Percentiles rank a stretch among this genome's conserved stretches.
Conservation (phyloP, 768 basidiomycete genomes). For the Brasilioporus rufonigricans region DNA sequence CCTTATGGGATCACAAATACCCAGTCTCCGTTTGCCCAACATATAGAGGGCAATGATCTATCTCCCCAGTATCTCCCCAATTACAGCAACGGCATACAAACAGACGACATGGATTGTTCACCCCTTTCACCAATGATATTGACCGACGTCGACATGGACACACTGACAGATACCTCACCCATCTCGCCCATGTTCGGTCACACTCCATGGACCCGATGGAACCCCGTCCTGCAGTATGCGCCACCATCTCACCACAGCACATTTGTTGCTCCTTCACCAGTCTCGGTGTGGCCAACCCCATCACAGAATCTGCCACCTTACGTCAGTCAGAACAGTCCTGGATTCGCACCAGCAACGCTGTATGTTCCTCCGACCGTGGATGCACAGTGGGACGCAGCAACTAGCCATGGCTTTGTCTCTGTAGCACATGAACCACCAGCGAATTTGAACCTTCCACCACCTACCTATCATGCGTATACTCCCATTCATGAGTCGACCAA, state of each 20-base stretch:
- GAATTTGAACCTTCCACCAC: neutral
- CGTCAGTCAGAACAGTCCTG: neutral
- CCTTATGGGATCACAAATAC: neutral
- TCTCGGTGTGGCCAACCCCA: neutral
- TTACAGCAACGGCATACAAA: neutral
- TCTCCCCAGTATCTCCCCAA: neutral
- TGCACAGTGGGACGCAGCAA: neutral
- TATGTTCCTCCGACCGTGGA: neutral
- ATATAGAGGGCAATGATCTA: neutral
- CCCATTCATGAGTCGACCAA: neutral
- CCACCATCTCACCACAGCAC: neutral
- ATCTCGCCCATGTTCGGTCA: neutral
- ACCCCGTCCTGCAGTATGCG: neutral
- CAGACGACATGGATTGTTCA: slow-evolving; percentile 15
- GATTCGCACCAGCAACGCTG: neutral
- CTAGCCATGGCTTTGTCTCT: neutral
- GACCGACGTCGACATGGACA: slow-evolving; percentile 14
- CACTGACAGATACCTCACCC: slow-evolving; percentile 1
- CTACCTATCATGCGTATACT: neutral
- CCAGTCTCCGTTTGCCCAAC: neutral
- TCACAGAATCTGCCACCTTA: neutral
- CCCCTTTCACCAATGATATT: slow-evolving; percentile 2
- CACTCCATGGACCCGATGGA: slow-evolving; percentile 2
- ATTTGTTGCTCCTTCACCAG: neutral
- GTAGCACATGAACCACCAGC: neutral